phyloP scores from a whole-genome alignment of 805 yeast genomes.

The Lipomyces anomalus region DNA sequence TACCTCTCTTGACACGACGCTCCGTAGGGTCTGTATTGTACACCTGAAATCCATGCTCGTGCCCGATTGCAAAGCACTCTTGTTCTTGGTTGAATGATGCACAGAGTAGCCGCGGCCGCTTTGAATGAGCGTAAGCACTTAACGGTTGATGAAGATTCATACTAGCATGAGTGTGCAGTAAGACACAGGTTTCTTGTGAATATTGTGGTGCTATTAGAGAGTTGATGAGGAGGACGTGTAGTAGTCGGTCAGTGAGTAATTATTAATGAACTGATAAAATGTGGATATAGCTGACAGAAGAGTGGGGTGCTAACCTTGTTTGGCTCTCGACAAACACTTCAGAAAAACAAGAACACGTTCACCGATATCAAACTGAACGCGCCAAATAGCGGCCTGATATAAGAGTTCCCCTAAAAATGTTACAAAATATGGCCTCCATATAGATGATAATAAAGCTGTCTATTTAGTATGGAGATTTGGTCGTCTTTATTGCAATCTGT shows the following conservation, averaged over 20 bases:
- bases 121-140: slow-evolving; percentile 7
- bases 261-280: too few relatives aligned
- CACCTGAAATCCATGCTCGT: slow-evolving; percentile 75
- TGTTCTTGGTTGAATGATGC: slow-evolving; percentile 83
- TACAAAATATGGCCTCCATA: too few relatives aligned
- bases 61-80: slow-evolving; percentile 81
- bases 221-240: too few relatives aligned
- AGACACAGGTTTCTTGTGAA: not conserved
- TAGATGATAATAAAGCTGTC: too few relatives aligned
- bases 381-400: too few relatives aligned
- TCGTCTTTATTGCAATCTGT: slow-evolving; percentile 11
- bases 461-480: slow-evolving; percentile 20
- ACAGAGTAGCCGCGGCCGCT: slow-evolving; percentile 39
- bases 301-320: too few relatives aligned
- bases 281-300: too few relatives aligned
- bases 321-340: too few relatives aligned
- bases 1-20: slow-evolving; percentile 54
- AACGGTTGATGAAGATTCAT: slow-evolving; percentile 24
- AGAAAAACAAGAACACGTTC: too few relatives aligned
- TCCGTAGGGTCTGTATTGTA: slow-evolving; percentile 86
- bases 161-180: not conserved
- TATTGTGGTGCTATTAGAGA: not conserved
- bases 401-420: too few relatives aligned
- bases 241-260: too few relatives aligned
- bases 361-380: too few relatives aligned